phyloP scores from a whole-genome alignment of 2,329 filamentous ascomycete species.

The Lecanosticta acicola region DNA sequence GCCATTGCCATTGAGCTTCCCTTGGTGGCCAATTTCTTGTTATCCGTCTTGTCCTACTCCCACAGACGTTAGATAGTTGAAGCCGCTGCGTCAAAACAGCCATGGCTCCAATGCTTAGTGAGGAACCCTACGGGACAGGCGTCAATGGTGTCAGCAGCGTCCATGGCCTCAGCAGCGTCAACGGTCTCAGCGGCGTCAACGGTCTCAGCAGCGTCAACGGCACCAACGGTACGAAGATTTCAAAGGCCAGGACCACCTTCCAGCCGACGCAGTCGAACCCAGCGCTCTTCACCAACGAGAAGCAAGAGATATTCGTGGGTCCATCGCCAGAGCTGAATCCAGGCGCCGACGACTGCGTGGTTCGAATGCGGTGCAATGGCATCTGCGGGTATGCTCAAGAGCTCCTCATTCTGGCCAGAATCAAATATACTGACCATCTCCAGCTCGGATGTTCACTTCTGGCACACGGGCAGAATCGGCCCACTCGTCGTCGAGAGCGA shows the following conservation, averaged over 20 bases:
- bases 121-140: no score
- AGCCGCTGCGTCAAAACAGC: background rate
- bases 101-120: background rate
- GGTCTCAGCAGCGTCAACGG: background rate
- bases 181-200: background rate
- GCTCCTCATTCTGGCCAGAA: background rate
- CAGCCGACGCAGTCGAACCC: slow-evolving; percentile 17
- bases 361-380: slow-evolving; percentile 28
- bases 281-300: slow-evolving; percentile 26
- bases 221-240: background rate
- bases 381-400: slow-evolving; percentile 23
- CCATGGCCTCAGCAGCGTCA: background rate
- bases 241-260: background rate
- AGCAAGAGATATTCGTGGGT: slow-evolving; percentile 26
- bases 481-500: slow-evolving; percentile 57
- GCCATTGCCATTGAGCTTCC: background rate
- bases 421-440: background rate
- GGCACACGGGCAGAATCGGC: slow-evolving; percentile 52
- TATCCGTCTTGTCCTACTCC: background rate
- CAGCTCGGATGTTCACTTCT: slow-evolving; percentile 28
- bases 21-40: background rate
- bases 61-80: background rate
- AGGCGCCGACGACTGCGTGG: slow-evolving; percentile 24
- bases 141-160: background rate
- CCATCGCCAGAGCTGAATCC: slow-evolving; percentile 23